A percentile compares a stretch with the other conserved stretches of the same genome.
These are phyloP conservation scores for Phytopythium montanum DNA, from an alignment of 352 stramenopile genomes.

Conservation along the genomic window DNA sequence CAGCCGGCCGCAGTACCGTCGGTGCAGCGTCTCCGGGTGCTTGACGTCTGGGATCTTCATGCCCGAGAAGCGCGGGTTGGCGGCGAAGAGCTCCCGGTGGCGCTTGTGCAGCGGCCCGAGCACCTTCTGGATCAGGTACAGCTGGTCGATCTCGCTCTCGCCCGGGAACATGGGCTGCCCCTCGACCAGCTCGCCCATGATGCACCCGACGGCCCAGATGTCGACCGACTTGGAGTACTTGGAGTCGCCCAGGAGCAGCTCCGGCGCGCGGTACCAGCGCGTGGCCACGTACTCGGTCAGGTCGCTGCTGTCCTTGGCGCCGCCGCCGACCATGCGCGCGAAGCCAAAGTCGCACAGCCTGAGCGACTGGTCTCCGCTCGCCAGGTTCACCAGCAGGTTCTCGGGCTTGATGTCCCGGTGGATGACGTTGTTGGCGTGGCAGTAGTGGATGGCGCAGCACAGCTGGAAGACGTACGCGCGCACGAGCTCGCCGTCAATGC, in stretches of 20 bases:
- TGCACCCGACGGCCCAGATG: conserved; percentile 96
- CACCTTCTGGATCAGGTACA: conserved; percentile 99
- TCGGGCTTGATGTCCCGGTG: conserved; percentile 99
- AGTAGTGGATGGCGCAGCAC: conserved; percentile 95
- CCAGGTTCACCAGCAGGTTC: conserved; percentile 97
- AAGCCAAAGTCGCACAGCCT: conserved; percentile 99
- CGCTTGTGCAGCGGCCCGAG: conserved; percentile 94
- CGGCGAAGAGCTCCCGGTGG: conserved; percentile 91
- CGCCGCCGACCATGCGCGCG: conserved; percentile 71
- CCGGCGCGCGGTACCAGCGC: conserved; percentile 97
- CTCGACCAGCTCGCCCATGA: conserved; percentile 97
- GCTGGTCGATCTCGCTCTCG: conserved; percentile 98
- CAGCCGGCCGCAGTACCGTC: conserved; percentile 87
- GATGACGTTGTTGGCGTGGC: conserved; percentile 96
- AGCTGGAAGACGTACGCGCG: conserved; percentile 99
- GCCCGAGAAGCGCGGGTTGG: conserved; percentile 89
- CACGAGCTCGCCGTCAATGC: conserved; percentile 90
- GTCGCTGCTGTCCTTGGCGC: conserved; percentile 83
- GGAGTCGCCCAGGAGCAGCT: conserved; percentile 98
- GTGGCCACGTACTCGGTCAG: conserved; percentile 99
- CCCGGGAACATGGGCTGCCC: conserved; percentile 97
- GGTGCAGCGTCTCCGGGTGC: conserved; percentile 89
- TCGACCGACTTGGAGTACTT: conserved; percentile 97
- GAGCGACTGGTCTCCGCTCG: conserved; percentile 92
- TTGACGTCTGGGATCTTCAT: conserved; percentile 92